Evolutionary conservation across 2,329 filamentous ascomycete species (phyloP).

Genomic region (Fusarium zealandicum): DNA sequence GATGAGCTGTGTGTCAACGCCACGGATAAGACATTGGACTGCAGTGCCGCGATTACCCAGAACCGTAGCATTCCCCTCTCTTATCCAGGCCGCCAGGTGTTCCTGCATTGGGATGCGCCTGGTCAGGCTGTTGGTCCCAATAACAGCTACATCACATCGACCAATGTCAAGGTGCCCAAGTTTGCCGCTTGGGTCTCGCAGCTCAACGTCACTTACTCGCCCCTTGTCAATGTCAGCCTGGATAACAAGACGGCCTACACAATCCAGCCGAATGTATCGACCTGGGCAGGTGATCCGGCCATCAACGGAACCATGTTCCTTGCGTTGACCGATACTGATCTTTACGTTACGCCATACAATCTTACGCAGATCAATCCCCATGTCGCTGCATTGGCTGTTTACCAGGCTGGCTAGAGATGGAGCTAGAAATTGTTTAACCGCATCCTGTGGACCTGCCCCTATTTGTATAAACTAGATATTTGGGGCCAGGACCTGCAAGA

Average conservation of each 20-base stretch:
- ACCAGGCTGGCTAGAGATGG: constrained; percentile 73
- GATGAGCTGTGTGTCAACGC: constrained; percentile 65
- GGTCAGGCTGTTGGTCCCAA: constrained; percentile 77
- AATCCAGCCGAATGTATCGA: constrained; percentile 74
- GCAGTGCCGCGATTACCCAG: constrained; percentile 68
- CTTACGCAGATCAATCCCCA: constrained; percentile 76
- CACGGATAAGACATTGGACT: constrained; percentile 62
- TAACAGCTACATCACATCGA: constrained; percentile 77
- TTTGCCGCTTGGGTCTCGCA: constrained; percentile 82
- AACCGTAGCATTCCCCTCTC: constrained; percentile 76
- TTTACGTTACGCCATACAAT: constrained; percentile 79
- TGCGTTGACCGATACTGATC: constrained; percentile 72
- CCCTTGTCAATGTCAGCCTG: constrained; percentile 59
- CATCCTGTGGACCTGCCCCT: background rate
- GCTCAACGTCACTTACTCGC: constrained; percentile 76
- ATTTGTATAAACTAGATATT: background rate
- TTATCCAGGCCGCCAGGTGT: constrained; percentile 75
- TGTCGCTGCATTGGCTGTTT: constrained; percentile 76
- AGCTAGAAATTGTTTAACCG: background rate
- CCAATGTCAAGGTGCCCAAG: constrained; percentile 63
- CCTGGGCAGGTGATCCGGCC: constrained; percentile 71
- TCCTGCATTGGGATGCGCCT: constrained; percentile 75
- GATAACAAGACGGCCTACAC: constrained; percentile 66
- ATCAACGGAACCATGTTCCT: constrained; percentile 84
- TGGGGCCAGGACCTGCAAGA: background rate